Conservation (phyloP, 768 basidiomycete genomes). For the Hirschioporus abietinus region DNA sequence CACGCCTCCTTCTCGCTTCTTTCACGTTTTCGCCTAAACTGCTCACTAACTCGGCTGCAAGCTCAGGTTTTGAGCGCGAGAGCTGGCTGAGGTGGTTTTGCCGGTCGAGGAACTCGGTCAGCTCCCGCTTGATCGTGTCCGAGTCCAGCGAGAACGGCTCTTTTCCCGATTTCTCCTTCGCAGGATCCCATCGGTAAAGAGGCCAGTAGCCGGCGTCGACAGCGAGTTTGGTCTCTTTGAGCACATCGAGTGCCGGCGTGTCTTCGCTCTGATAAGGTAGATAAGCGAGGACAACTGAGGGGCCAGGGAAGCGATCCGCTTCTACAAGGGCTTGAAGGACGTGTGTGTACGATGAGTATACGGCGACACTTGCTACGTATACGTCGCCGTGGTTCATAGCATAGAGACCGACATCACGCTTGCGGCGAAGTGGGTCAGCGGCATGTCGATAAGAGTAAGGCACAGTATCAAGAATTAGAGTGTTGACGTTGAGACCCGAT, state of each 20-base stretch:
- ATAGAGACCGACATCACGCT: constrained; percentile 95
- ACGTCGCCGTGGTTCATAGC: constrained; percentile 98
- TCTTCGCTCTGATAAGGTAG: constrained; percentile 82
- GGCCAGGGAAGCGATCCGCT: constrained; percentile 86
- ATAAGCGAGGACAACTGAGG: constrained; percentile 90
- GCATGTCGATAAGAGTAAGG: constrained; percentile 79
- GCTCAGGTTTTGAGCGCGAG: constrained; percentile 69
- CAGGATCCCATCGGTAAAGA: constrained; percentile 95
- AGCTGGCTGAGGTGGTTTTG: constrained; percentile 97
- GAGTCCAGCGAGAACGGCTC: constrained; percentile 93
- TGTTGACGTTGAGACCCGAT: constrained; percentile 87
- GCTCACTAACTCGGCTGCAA: constrained; percentile 78
- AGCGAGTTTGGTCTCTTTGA: constrained; percentile 96
- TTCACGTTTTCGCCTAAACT: constrained; percentile 81
- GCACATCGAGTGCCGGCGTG: constrained; percentile 75
- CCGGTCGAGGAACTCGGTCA: constrained; percentile 89
- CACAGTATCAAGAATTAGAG: constrained; percentile 89
- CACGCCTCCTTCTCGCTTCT: constrained; percentile 76
- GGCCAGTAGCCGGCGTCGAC: constrained; percentile 98
- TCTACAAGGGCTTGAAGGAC: constrained; percentile 88
- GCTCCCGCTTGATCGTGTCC: constrained; percentile 88
- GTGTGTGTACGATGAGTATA: constrained; percentile 94
- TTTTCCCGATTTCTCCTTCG: constrained; percentile 64
- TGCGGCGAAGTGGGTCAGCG: constrained; percentile 68
- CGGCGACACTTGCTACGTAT: constrained; percentile 91